phyloP scores from a whole-genome alignment of 2,329 filamentous ascomycete species.

The Dactylella cylindrospora region DNA sequence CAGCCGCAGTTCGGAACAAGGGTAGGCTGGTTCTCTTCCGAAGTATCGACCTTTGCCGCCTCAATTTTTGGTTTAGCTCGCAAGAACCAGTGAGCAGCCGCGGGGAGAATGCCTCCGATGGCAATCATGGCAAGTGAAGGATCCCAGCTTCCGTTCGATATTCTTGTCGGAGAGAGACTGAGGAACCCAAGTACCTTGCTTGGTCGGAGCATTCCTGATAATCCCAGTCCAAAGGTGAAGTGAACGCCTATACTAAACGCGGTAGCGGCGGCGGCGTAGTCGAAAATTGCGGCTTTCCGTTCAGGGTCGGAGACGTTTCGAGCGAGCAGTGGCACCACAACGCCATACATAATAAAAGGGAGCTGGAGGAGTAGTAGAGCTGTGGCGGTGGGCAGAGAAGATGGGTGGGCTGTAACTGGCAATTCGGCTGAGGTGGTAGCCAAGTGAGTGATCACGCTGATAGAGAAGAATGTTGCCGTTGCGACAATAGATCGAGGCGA shows the following conservation, averaged over 20 bases:
- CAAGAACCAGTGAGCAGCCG: constrained; percentile 51
- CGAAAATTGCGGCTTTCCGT: constrained; percentile 48
- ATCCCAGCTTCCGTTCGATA: constrained; percentile 51
- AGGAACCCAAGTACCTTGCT: constrained; percentile 59
- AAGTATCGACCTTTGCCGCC: constrained; percentile 39
- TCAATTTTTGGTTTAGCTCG: constrained; percentile 49
- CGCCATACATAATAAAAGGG: too few relatives aligned
- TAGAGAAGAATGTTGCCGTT: constrained; percentile 55
- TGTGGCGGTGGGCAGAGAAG: constrained; percentile 49
- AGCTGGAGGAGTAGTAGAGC: constrained; percentile 52
- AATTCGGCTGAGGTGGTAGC: too few relatives aligned
- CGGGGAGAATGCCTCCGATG: constrained; percentile 57
- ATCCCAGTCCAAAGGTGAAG: constrained; percentile 58
- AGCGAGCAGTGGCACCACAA: too few relatives aligned
- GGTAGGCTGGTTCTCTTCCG: constrained; percentile 52
- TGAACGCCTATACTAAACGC: constrained; percentile 56
- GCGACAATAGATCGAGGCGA: constrained; percentile 58
- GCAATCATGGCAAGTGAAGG: constrained; percentile 58
- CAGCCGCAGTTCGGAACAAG: constrained; percentile 54
- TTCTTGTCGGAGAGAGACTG: constrained; percentile 53
- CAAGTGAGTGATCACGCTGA: constrained; percentile 54
- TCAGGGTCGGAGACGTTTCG: too few relatives aligned
- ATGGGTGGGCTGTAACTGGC: constrained; percentile 51
- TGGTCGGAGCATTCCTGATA: constrained; percentile 58
- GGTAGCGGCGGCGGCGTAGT: constrained; percentile 51